Base-by-base conservation (phyloP, 2,329 filamentous ascomycete species). In the Zasmidium angulare region DNA sequence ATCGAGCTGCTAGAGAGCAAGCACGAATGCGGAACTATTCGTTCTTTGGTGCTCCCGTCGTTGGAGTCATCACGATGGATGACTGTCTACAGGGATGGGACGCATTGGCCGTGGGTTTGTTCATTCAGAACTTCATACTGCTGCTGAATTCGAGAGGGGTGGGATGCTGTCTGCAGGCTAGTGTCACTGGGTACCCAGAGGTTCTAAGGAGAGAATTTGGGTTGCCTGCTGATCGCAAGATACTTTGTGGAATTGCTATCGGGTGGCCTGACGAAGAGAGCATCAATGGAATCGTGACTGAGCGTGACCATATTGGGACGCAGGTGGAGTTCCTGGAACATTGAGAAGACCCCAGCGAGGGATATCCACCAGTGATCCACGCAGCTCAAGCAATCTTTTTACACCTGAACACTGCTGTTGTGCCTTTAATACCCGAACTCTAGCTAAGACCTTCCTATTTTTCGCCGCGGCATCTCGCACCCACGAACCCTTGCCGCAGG, bases 211-310 rank as follows among this genome's bases (percentile, higher is more conserved):
- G 58, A 19, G 63, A 52, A 20, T 62, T 69, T 50, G 60, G 53
- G 3, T 50, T 69, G 17, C 54, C 48, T 10, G 62, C 63, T 10
- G 64, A 64, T 2, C 59, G 63, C 53, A 40, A 53, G 49, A 48
- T 68, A 4, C 48, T 70, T 31, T 65, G 62, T 56, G 66, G 68
- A 2, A 56, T 69, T n/a, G 67, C 66, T 36, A 63, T 70, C 53
- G 66, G 68, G 43, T 68, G 23, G 22, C 26, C 46, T 20, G 46
- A 14, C 14, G 46, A 56, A 31, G 51, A 48, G 20, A 50, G 21
- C 14, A 53, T 62, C 11, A 60, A 59, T 49, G 43, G 52, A 26
- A 46, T 61, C 46, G 36, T 48, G 22, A 48, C 54, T 20, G 50
- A 51, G 36, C 49, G 61, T 21, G 54, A 56, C 29, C 49, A 51